Base-by-base conservation (phyloP, 805 yeast species). In the Tetrapisispora fleetii region DNA sequence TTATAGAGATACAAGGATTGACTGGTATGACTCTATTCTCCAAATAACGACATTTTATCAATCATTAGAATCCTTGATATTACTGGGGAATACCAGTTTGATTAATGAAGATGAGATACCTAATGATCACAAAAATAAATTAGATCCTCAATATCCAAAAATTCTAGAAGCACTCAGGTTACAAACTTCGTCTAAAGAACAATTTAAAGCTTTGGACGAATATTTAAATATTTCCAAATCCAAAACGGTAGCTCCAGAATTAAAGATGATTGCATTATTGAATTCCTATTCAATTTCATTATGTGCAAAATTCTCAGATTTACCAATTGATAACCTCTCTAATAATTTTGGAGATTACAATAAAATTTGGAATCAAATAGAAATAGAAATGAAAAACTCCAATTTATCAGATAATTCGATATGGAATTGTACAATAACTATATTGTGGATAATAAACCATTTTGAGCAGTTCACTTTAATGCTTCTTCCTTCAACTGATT, bases 371-470 rank as follows among this genome's bases (percentile, higher is more conserved):
- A 36, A 38, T 5, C 55, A 54, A 18, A 55, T 61, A 17, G 54
- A 52, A 28, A 44, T 17, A 4, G 21, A 52, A 21, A 33, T 50
- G 18, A 35, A 42, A 16, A 48, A 39, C 7, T 28, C 59, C 2
- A 54, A 53, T 30, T 46, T 60, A n/a, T 41, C 40, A 10, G 40
- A 54, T 18, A 63, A 60, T 42, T 43, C 52, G 16, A 50, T 58
- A 27, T 63, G 64, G 64, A 60, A 56, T 19, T 57, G 67, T 48
- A 58, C 64, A 1, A 44, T 55, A 19, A 50, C 56, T 2, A 45
- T 65, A n/a, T 19, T 62, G 5, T 62, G 67, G 64, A 52, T 63
- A 10, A 54, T 58, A 36, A 45, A 63, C 2, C 67, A 60, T 50
- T 58, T 63, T 35, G 64, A 65, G 27, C 66, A 67, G 0, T 65